Conservation (phyloP, 139 green algal species). For the Tetradesmus lagerheimii region DNA sequence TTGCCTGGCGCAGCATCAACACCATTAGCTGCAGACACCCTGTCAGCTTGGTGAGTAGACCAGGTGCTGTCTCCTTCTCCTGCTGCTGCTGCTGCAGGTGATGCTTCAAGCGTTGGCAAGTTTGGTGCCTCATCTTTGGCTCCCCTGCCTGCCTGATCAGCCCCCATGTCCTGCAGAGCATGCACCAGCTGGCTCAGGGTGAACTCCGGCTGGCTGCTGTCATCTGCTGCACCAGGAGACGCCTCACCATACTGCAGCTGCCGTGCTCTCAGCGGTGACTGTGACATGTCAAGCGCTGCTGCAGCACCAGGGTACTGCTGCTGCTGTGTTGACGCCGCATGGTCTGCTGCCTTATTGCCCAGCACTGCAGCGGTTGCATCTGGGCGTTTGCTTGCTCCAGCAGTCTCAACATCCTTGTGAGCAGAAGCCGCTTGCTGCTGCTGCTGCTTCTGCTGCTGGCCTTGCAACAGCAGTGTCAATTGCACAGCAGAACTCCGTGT, state of each 20-base stretch:
- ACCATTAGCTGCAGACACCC: neutral
- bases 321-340: neutral
- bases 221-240: neutral
- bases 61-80: neutral
- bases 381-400: neutral
- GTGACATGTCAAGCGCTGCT: neutral
- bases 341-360: neutral
- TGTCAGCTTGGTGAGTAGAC: neutral
- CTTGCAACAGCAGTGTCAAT: neutral
- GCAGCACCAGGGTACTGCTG: neutral
- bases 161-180: neutral
- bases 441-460: neutral
- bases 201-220: neutral
- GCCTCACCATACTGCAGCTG: neutral
- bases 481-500: neutral
- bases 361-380: neutral
- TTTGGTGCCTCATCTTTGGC: neutral
- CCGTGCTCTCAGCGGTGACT: neutral
- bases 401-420: neutral
- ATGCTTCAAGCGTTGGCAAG: too few relatives aligned
- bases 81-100: slow-evolving; percentile 27
- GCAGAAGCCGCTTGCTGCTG: neutral
- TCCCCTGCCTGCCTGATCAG: neutral
- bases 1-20: neutral
- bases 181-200: slow-evolving; percentile 1